Evolutionary conservation across 768 basidiomycete genomes (phyloP).

Genomic region (Royoungia palumana): DNA sequence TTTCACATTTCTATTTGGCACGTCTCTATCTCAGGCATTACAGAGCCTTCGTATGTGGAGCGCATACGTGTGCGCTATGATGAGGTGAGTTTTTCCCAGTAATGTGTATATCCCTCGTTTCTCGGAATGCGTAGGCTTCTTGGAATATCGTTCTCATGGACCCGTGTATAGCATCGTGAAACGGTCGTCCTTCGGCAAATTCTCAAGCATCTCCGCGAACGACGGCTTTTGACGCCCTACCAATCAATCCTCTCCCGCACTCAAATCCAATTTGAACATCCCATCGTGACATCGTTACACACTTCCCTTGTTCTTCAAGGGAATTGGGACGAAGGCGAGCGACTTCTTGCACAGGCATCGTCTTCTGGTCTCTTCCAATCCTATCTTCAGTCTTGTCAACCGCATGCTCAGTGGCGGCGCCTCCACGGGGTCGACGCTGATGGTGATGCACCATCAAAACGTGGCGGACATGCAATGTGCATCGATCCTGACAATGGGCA

Average conservation of each 20-base stretch:
- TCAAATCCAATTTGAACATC: slow-evolving; percentile 51
- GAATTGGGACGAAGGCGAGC: slow-evolving; percentile 57
- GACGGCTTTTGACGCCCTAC: slow-evolving; percentile 65
- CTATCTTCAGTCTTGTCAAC: slow-evolving; percentile 52
- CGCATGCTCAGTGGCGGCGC: slow-evolving; percentile 59
- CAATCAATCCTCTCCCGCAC: slow-evolving; percentile 21
- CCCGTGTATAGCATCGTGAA: slow-evolving; percentile 56
- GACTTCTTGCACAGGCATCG: slow-evolving; percentile 47
- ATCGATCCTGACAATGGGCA: slow-evolving; percentile 59
- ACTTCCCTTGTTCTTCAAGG: slow-evolving; percentile 63
- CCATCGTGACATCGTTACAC: slow-evolving; percentile 64
- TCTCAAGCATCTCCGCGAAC: slow-evolving; percentile 61
- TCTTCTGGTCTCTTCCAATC: slow-evolving; percentile 58
- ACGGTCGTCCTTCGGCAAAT: slow-evolving; percentile 55
- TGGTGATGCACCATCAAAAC: slow-evolving; percentile 58
- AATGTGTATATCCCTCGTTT: too few species aligned
- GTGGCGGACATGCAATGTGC: slow-evolving; percentile 83
- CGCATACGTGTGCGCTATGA: slow-evolving; percentile 51
- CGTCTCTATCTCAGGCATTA: slow-evolving; percentile 58
- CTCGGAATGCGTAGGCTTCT: background rate
- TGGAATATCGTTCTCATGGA: background rate
- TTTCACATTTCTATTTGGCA: slow-evolving; percentile 84
- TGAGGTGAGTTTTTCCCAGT: slow-evolving; percentile 45
- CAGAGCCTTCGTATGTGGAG: slow-evolving; percentile 55
- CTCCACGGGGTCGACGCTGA: slow-evolving; percentile 59